phyloP scores from a whole-genome alignment of 371 early-diverging fungal species.

The Mortierella sp. region DNA sequence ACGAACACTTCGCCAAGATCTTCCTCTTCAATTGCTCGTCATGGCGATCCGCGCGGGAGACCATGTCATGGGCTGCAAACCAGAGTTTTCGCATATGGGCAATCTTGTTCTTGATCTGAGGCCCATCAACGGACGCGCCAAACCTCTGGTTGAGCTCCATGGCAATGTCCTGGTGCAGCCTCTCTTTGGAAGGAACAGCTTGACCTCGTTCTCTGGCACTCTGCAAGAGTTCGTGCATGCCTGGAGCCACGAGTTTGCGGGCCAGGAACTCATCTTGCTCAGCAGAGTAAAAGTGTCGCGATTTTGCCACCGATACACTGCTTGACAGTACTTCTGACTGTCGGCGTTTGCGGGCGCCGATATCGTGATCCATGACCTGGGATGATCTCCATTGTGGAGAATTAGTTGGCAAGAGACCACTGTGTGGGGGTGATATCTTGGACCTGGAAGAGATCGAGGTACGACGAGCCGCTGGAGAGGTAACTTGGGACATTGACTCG shows the following conservation, averaged over 20 bases:
- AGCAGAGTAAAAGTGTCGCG: background rate
- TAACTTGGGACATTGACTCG: too few species aligned
- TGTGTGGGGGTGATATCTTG: too few species aligned
- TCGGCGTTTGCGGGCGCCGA: too few species aligned
- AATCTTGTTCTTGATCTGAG: slow-evolving; percentile 13
- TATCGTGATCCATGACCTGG: too few species aligned
- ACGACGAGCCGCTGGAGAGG: too few species aligned
- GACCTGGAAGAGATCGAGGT: too few species aligned
- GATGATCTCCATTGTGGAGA: too few species aligned
- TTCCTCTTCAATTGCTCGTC: background rate
- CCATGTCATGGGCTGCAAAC: background rate
- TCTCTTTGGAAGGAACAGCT: background rate
- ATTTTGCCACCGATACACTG: background rate
- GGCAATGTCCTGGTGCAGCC: slow-evolving; percentile 3
- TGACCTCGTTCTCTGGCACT: background rate
- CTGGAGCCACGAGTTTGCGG: background rate
- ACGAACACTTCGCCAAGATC: background rate
- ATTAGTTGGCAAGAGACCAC: too few species aligned
- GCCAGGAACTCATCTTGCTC: slow-evolving; percentile 2
- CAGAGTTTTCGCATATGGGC: slow-evolving; percentile 5
- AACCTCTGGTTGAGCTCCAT: slow-evolving; percentile 3
- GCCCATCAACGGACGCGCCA: background rate
- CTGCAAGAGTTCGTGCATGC: background rate
- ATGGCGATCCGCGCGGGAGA: background rate
- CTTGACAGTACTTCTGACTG: too few species aligned